These are phyloP conservation scores for Nitzschia palea DNA, from an alignment of 108 stramenopile species.

Conservation along the genomic window DNA sequence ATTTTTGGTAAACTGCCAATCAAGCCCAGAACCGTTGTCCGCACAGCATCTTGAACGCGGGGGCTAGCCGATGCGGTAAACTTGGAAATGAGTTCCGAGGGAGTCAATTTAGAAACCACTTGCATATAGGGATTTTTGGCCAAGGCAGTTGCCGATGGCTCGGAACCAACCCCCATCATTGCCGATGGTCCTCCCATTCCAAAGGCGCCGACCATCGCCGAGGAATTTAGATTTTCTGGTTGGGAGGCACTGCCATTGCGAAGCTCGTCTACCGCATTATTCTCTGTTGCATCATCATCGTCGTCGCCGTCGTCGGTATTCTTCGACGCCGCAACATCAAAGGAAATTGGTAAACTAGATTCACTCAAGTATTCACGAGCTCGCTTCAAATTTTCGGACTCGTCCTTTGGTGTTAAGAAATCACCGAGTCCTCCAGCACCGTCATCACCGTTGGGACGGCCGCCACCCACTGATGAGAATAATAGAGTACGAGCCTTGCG, in stretches of 20 bases:
- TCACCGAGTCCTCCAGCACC: constrained; percentile 18
- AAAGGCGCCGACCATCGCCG: constrained; percentile 15
- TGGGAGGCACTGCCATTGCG: neutral
- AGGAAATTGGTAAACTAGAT: constrained; percentile 51
- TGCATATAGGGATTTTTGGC: constrained; percentile 77
- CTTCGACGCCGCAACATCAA: constrained; percentile 12
- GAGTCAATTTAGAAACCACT: constrained; percentile 70
- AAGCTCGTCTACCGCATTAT: neutral
- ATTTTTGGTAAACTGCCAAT: constrained; percentile 88
- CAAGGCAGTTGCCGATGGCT: constrained; percentile 24
- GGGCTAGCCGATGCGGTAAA: constrained; percentile 81
- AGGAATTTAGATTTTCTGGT: neutral
- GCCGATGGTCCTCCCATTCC: constrained; percentile 1
- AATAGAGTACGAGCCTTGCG: neutral
- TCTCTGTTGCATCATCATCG: neutral
- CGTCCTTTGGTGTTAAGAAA: constrained; percentile 39
- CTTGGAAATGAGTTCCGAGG: constrained; percentile 77
- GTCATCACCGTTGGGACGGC: constrained; percentile 16
- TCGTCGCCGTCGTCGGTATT: constrained; percentile 8
- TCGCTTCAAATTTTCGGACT: constrained; percentile 49
- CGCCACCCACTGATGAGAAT: constrained; percentile 40
- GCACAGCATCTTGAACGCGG: constrained; percentile 90
- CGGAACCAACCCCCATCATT: constrained; percentile 10
- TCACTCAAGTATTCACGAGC: constrained; percentile 59
- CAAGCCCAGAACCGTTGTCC: constrained; percentile 84